phyloP scores from a whole-genome alignment of 2,329 filamentous ascomycete genomes.

The Talaromyces verruculosus region DNA sequence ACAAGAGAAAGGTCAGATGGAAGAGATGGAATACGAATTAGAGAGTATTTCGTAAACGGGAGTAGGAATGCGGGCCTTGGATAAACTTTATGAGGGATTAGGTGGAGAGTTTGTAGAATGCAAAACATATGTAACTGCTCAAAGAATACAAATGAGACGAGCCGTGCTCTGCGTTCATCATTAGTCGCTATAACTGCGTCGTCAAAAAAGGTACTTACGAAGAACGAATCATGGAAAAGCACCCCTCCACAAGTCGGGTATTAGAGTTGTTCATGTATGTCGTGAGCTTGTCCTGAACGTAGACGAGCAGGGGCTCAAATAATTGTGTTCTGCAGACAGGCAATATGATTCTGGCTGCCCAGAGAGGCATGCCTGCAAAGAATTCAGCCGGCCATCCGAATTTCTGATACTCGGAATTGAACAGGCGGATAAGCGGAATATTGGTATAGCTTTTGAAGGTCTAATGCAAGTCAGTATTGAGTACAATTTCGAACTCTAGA shows the following conservation, averaged over 20 bases:
- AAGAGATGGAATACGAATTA: conserved; percentile 35
- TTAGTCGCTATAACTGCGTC: conserved; percentile 22
- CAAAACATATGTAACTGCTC: conserved; percentile 47
- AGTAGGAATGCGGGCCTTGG: conserved; percentile 36
- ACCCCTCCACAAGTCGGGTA: conserved; percentile 19
- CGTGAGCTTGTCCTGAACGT: conserved; percentile 29
- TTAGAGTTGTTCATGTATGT: conserved; percentile 21
- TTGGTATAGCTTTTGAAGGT: conserved; percentile 42
- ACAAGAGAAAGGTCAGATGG: conserved; percentile 31
- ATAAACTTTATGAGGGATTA: conserved; percentile 37
- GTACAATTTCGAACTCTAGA: background rate
- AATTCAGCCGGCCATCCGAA: conserved; percentile 40
- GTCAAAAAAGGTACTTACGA: conserved; percentile 8
- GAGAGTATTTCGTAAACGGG: conserved; percentile 39
- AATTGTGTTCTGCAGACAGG: conserved; percentile 42
- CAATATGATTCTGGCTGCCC: conserved; percentile 38
- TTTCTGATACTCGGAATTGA: conserved; percentile 37
- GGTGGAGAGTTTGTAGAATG: conserved; percentile 43
- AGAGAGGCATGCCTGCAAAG: conserved; percentile 44
- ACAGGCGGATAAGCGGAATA: conserved; percentile 37
- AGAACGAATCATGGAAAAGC: conserved; percentile 11
- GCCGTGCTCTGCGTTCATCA: conserved; percentile 32
- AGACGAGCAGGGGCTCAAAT: conserved; percentile 35
- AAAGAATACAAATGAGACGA: conserved; percentile 38
- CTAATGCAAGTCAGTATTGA: conserved; percentile 26